A percentile compares a stretch with the other conserved stretches of the same genome.
Conservation (phyloP, 805 yeast genomes). For the Pichia manshurica region DNA sequence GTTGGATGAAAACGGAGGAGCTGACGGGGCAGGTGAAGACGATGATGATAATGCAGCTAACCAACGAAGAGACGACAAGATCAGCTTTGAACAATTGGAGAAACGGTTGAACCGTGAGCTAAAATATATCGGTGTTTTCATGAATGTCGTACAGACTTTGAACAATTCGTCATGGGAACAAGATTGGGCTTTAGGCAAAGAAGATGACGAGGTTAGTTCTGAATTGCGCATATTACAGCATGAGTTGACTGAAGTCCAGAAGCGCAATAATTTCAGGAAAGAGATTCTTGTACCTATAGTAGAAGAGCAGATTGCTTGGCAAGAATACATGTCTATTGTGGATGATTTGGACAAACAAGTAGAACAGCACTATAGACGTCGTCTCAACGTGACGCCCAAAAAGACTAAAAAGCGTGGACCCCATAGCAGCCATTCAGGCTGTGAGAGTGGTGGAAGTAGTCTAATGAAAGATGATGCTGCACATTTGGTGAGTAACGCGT, state of each 20-base stretch:
- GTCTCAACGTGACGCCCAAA: constrained; percentile 66
- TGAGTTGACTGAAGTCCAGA: constrained; percentile 55
- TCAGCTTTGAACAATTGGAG: constrained; percentile 77
- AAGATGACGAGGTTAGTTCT: constrained; percentile 90
- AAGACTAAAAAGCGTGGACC: constrained; percentile 50
- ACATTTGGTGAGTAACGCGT: constrained; percentile 70
- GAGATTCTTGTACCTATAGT: constrained; percentile 60
- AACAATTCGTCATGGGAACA: constrained; percentile 36
- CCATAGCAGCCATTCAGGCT: constrained; percentile 13
- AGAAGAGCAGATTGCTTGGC: constrained; percentile 90
- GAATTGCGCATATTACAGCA: constrained; percentile 73
- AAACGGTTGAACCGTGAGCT: constrained; percentile 84
- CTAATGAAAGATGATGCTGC: constrained; percentile 32
- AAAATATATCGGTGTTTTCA: constrained; percentile 82
- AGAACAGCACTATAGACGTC: constrained; percentile 84
- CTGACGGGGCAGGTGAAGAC: constrained; percentile 18
- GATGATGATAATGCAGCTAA: constrained; percentile 31
- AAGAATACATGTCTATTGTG: constrained; percentile 81
- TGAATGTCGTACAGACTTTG: constrained; percentile 46
- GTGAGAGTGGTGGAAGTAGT: constrained; percentile 18
- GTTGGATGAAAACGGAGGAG: neutral
- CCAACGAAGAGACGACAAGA: constrained; percentile 33
- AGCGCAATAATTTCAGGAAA: constrained; percentile 63
- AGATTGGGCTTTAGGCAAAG: constrained; percentile 75
- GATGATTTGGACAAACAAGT: constrained; percentile 96